Evolutionary conservation across 305 asterid genomes (phyloP), one percentile per base, ranked within the genome.

Genomic region (Striga hermonthica): DNA sequence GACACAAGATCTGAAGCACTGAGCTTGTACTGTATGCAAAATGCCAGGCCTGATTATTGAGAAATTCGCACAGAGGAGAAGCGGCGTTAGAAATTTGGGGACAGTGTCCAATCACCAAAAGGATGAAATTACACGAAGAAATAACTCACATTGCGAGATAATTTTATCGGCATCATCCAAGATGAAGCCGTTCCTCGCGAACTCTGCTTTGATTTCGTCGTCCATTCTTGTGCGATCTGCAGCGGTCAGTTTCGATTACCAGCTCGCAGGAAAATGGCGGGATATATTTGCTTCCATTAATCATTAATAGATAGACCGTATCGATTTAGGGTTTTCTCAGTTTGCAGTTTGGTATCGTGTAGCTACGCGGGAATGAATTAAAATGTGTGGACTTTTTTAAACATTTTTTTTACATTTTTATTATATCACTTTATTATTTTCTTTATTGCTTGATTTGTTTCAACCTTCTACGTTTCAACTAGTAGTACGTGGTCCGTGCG

Each of bases 1-100:
- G 95, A 84, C 56, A 90, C 96, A 12, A 93, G 82, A 76, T 90
- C 99, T 39, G 95, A 79, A 68, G 99, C 85, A 74, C 89, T 89
- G 65, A 90, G 82, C 78, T 85, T 81, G 87, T 83, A 88, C 74
- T 90, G 83, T 48, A 86, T 88, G 53, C 97, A 86, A 70, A 77
- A 79, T 13, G 97, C 81, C 22, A 90, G 81, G 75, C 92, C 97
- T 93, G 73, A 60, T 68, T 12, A 31, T 57, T 39, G 61, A 38
- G 11, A 43, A 70, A 31, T 55, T 37, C 56, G 50, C 34, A 43
- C 36, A 74, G 57, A 9, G 28, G 54, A 36, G 31, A 45, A 44
- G 57, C 14, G 52, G 8, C 7, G n/a, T 36, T 5, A 58, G 62
- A 22, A 55, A 60, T 54, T 71, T 49, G 56, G 62, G 6, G 43